Conservation (phyloP, 108 stramenopile genomes). For the Cyclotella cryptica region DNA sequence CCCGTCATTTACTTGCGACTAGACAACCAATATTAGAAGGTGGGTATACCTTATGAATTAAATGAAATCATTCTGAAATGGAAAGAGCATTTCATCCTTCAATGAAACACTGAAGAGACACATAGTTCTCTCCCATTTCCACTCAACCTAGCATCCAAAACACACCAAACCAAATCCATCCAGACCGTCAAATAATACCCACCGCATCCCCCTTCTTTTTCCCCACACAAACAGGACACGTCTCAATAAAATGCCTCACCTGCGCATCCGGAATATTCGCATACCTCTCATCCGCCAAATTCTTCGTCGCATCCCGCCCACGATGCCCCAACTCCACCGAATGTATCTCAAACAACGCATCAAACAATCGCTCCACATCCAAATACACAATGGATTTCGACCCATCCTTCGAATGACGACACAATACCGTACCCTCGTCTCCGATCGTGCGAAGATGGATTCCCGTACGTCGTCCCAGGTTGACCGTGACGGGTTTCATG, state of each 20-base stretch:
- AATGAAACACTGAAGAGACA: too few species aligned
- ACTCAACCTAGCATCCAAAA: too few species aligned
- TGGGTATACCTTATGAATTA: too few species aligned
- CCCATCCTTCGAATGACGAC: conserved; percentile 49
- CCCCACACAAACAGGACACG: conserved; percentile 43
- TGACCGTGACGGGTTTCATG: conserved; percentile 47
- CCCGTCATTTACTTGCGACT: too few species aligned
- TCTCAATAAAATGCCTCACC: conserved; percentile 45
- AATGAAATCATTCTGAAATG: too few species aligned
- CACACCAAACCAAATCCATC: not conserved
- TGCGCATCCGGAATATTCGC: conserved; percentile 53
- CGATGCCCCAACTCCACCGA: conserved; percentile 39
- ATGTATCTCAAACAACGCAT: conserved; percentile 55
- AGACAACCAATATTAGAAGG: too few species aligned
- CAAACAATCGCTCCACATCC: conserved; percentile 33
- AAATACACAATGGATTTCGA: conserved; percentile 42
- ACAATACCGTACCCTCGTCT: conserved; percentile 22
- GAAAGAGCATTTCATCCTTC: too few species aligned
- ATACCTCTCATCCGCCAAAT: conserved; percentile 47
- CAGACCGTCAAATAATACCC: not conserved
- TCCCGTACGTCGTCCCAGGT: conserved; percentile 49
- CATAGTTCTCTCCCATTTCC: too few species aligned
- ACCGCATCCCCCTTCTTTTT: not conserved
- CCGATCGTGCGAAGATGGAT: conserved; percentile 43
- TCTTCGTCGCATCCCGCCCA: conserved; percentile 48